phyloP scores from a whole-genome alignment of 2,329 filamentous ascomycete genomes.

The Phyllosticta paracitricarpa region DNA sequence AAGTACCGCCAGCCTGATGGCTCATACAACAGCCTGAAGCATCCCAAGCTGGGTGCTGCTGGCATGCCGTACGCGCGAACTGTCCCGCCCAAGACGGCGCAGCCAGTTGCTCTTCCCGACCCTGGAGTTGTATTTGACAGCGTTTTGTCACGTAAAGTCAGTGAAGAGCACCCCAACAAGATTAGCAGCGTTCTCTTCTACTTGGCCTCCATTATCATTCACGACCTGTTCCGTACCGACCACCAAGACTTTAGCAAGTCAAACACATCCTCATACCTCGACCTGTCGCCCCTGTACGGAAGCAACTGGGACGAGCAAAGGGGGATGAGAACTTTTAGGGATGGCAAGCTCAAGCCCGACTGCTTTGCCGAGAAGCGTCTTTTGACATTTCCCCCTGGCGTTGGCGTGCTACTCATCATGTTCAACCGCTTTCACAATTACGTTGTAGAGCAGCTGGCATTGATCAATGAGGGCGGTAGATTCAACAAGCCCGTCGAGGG shows the following conservation, averaged over 20 bases:
- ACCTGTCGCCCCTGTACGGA: constrained; percentile 64
- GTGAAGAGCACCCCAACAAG: constrained; percentile 57
- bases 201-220: constrained; percentile 55
- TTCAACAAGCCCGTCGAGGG: constrained; percentile 53
- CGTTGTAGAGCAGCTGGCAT: constrained; percentile 64
- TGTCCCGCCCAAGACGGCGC: constrained; percentile 47
- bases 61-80: constrained; percentile 60
- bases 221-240: constrained; percentile 56
- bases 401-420: constrained; percentile 57
- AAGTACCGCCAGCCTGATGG: constrained; percentile 41
- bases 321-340: constrained; percentile 51
- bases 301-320: constrained; percentile 58
- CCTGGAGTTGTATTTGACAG: constrained; percentile 58
- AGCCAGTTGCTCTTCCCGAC: constrained; percentile 53
- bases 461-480: constrained; percentile 75
- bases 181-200: constrained; percentile 70
- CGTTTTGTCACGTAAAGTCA: constrained; percentile 52
- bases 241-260: constrained; percentile 53
- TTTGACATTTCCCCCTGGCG: constrained; percentile 57
- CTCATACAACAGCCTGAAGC: constrained; percentile 47
- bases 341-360: constrained; percentile 62
- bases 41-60: constrained; percentile 55
- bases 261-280: constrained; percentile 63
- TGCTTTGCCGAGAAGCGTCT: constrained; percentile 58
- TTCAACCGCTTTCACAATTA: constrained; percentile 77